Evolutionary conservation across 768 basidiomycete species (phyloP), one percentile per base, ranked within the genome.

Genomic region (Suillus spraguei): DNA sequence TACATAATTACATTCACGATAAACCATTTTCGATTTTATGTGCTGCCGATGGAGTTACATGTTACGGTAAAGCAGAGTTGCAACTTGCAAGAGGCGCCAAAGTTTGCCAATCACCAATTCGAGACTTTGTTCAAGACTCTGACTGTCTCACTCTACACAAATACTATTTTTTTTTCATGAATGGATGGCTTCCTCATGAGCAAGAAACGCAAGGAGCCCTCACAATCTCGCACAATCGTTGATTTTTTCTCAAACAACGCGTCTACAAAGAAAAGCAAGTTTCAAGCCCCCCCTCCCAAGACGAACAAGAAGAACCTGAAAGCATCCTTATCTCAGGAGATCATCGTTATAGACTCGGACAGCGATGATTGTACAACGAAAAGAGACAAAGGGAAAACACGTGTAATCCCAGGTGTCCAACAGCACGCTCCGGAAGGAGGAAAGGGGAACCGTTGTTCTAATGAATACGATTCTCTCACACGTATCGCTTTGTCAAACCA

Each of bases 321-420:
- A 41, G 39, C 61, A 16, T 38, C 69, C 13, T 41, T 44, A 47
- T 55, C 66, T 32, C 59, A 72, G 65, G 83, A 88, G 66, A 69
- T 87, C 65, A 88, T 89, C 54, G 73, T 88, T 62, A 83, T 90
- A 61, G 87, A 89, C 70, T 87, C 87, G 22, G 87, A 88, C 67
- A 82, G 82, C 59, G 87, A 88, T 33, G 71, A 72, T 4, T 68
- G 38, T 10, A 38, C 38, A 36, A 62, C 39, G 17, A 49, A 24
- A n/a, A 55, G 22, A 60, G 46, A 47, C n/a, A 60, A 55, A 20
- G 47, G 47, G 42, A 49, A 56, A 33, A 9, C 38, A 44, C 36
- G n/a, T 17, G 36, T 7, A 55, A 55, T 38, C 9, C 1, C 36
- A 55, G 8, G 22, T 24, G 22, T 16, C 9, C 24, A 36, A 38